Conservation (phyloP, 768 basidiomycete genomes). For the Trametes sanguinea region DNA sequence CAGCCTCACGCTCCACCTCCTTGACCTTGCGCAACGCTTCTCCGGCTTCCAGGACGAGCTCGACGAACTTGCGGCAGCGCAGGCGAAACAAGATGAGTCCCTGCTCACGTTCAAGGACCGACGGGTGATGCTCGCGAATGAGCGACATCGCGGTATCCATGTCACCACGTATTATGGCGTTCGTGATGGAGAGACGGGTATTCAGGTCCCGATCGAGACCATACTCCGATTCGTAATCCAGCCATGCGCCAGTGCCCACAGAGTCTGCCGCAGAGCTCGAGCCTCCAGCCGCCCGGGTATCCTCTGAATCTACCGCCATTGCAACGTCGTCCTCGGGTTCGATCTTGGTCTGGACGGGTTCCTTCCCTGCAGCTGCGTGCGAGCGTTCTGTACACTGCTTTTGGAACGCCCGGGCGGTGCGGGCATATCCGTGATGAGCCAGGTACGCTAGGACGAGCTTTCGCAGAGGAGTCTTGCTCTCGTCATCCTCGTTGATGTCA, state of each 20-base stretch:
- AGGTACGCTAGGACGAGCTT: slow-evolving; percentile 80
- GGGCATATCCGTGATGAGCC: slow-evolving; percentile 80
- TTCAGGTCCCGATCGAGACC: slow-evolving; percentile 53
- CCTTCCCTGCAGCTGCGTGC: slow-evolving; percentile 6
- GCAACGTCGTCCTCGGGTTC: slow-evolving; percentile 21
- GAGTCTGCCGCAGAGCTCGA: not conserved
- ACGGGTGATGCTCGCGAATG: slow-evolving; percentile 57
- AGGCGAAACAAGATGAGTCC: slow-evolving; percentile 80
- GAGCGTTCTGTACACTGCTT: slow-evolving; percentile 41
- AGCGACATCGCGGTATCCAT: slow-evolving; percentile 67
- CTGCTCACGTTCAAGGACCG: slow-evolving; percentile 64
- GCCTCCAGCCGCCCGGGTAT: slow-evolving; percentile 6
- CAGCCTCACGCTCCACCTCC: slow-evolving; percentile 38
- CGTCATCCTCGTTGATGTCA: slow-evolving; percentile 37
- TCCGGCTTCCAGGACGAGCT: slow-evolving; percentile 71
- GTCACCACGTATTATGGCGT: slow-evolving; percentile 67
- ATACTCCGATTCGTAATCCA: slow-evolving; percentile 28
- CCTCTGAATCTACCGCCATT: slow-evolving; percentile 23
- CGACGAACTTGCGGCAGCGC: slow-evolving; percentile 83
- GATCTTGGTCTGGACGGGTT: slow-evolving; percentile 1
- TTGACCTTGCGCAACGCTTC: slow-evolving; percentile 68
- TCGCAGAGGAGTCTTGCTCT: slow-evolving; percentile 62
- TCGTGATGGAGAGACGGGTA: slow-evolving; percentile 68
- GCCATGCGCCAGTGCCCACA: not conserved
- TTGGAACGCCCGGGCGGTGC: slow-evolving; percentile 68